Base-by-base conservation (phyloP, 371 early-diverging fungal species). In the Actinomortierella wolfii region DNA sequence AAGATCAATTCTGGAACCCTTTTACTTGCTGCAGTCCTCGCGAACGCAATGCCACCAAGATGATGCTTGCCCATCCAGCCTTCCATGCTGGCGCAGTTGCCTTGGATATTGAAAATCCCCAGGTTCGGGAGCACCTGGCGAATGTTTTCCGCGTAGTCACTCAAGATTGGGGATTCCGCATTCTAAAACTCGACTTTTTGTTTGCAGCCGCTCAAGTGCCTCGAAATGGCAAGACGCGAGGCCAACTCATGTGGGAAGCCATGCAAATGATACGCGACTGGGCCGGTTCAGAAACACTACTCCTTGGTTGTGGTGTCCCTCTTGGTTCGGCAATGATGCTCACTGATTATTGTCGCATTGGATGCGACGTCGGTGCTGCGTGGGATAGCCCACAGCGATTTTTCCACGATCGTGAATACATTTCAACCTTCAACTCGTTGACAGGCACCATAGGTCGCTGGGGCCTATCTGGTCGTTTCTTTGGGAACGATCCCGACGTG, bases 401-500 rank as follows among this genome's bases (percentile, higher is more conserved):
- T 8, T 64, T 84, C 11, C 81, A 86, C 58, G 86, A 84, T 18
- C 83, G 86, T 15, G 86, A 86, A 24, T 82, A 84, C 44, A 82
- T 84, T 0, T 84, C 86, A 0, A 82, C 82, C 17, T 79, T 77
- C 48, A 84, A 84, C 57, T 86, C 86, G 1, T 54, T 86, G 47
- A 69, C 80, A 0, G 84, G 83, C 9, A 84, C 84, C 0, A 61
- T 86, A n/a, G 66, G 67, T 18, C 79, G 86, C 1, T 86, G 84
- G 84, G 64, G 76, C 15, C 65, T 86, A 74, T 80, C 82, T 0
- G 82, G 79, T 25, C 75, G 83, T 21, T 81, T 84, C 80, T 86
- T 84, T 76, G 86, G 86, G 28, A 86, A 84, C 51, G 86, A 86
- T 39, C 84, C 86, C 15, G 86, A 86, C 39, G 86, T 86, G 18